Evolutionary conservation across 345 rosid genomes (phyloP).

Genomic region (Gossypium arboreum): DNA sequence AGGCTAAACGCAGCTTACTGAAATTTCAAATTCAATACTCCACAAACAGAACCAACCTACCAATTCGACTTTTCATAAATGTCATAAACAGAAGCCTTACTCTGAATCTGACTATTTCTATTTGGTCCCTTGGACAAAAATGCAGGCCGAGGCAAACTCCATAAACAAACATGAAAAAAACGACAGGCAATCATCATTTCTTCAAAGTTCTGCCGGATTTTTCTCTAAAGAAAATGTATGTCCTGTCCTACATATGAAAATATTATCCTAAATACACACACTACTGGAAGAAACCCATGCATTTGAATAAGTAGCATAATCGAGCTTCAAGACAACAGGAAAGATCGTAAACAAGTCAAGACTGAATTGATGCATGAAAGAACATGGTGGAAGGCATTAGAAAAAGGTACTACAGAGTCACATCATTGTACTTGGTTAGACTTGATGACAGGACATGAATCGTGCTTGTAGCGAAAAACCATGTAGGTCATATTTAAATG

Average conservation of each 20-base stretch:
- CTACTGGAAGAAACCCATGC: neutral
- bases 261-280: neutral
- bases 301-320: neutral
- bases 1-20: neutral
- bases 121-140: neutral
- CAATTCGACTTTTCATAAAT: neutral
- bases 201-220: neutral
- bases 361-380: neutral
- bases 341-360: neutral
- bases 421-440: neutral
- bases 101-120: neutral
- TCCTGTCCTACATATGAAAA: neutral
- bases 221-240: neutral
- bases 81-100: neutral
- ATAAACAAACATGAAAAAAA: neutral
- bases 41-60: neutral
- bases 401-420: neutral
- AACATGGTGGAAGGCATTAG: neutral
- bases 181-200: neutral
- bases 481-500: neutral
- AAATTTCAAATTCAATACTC: neutral
- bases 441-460: neutral
- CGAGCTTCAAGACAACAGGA: neutral
- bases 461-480: neutral
- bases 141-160: constrained; percentile 9